A percentile compares a stretch with the other conserved stretches of the same genome.
Evolutionary conservation across 2,329 filamentous ascomycete genomes (phyloP).

Genomic region (Fusarium temperatum): DNA sequence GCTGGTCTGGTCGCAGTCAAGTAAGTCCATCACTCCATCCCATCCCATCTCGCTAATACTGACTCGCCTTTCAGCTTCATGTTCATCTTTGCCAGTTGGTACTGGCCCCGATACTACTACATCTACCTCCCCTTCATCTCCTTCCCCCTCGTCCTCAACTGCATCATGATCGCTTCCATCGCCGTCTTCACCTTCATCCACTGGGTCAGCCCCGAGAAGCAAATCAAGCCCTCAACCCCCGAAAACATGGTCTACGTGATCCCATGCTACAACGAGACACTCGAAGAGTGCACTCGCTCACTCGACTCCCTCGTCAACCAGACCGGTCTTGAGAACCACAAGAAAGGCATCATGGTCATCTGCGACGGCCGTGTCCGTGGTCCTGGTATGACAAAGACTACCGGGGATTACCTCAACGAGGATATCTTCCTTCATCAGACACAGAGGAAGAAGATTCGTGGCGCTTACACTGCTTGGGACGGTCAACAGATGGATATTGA

Average conservation of each 20-base stretch:
- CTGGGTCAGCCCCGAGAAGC: background rate
- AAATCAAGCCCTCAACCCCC: background rate
- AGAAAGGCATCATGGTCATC: background rate
- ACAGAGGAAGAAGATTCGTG: background rate
- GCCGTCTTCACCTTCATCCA: background rate
- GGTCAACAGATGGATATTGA: background rate
- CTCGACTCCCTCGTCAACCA: background rate
- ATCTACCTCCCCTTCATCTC: background rate
- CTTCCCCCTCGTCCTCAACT: background rate
- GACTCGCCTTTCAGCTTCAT: background rate
- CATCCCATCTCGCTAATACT: fast-evolving
- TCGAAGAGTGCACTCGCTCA: background rate
- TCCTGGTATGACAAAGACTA: background rate
- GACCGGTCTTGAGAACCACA: background rate
- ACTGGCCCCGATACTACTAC: background rate
- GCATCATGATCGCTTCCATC: background rate
- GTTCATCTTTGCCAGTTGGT: background rate
- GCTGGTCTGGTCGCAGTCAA: background rate
- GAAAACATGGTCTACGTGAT: background rate
- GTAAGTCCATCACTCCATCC: background rate
- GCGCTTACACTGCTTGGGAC: background rate
- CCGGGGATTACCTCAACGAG: background rate
- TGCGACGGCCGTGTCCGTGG: background rate
- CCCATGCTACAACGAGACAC: background rate
- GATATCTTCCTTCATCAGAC: background rate